These are phyloP conservation scores for Amaranthus cruentus DNA, from an alignment of 148 eudicot genomes.

Conservation along the genomic window DNA sequence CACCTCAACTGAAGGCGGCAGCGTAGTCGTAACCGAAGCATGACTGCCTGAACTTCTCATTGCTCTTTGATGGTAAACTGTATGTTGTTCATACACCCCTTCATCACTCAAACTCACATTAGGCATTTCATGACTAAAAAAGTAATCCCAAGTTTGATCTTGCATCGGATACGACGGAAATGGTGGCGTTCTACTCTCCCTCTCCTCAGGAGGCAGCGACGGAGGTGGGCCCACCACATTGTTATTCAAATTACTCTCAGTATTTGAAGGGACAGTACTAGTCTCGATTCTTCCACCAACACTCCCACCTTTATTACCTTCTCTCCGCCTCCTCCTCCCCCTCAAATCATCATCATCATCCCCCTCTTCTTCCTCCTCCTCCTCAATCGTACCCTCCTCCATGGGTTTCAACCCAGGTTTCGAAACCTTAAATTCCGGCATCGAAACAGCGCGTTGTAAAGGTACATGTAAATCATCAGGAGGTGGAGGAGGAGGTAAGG, in stretches of 20 bases:
- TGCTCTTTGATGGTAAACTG: slow-evolving; percentile 36
- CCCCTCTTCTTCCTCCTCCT: slow-evolving; percentile 36
- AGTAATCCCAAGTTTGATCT: slow-evolving; percentile 49
- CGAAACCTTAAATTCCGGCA: slow-evolving; percentile 56
- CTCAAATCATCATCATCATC: slow-evolving; percentile 14
- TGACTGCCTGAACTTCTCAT: background rate
- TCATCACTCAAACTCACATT: slow-evolving; percentile 53
- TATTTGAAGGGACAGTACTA: background rate
- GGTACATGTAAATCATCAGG: slow-evolving; percentile 23
- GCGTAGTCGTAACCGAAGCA: slow-evolving; percentile 19
- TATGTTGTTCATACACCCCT: slow-evolving; percentile 39
- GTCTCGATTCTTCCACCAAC: slow-evolving; percentile 27
- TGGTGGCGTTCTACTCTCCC: slow-evolving; percentile 24
- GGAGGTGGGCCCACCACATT: slow-evolving; percentile 31
- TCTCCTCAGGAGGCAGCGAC: slow-evolving; percentile 23
- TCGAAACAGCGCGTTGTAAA: slow-evolving; percentile 62
- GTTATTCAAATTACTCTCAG: background rate
- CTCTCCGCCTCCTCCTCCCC: slow-evolving; percentile 33
- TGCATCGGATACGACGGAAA: slow-evolving; percentile 39
- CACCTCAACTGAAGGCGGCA: slow-evolving; percentile 16
- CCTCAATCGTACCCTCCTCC: slow-evolving; percentile 45
- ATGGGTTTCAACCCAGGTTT: slow-evolving; percentile 17
- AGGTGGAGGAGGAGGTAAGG: slow-evolving; percentile 35
- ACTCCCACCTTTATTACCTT: slow-evolving; percentile 16
- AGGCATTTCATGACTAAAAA: slow-evolving; percentile 51